Evolutionary conservation across 1,284 basidiomycete genomes (phyloP).

Genomic region (Puccinia polysora): DNA sequence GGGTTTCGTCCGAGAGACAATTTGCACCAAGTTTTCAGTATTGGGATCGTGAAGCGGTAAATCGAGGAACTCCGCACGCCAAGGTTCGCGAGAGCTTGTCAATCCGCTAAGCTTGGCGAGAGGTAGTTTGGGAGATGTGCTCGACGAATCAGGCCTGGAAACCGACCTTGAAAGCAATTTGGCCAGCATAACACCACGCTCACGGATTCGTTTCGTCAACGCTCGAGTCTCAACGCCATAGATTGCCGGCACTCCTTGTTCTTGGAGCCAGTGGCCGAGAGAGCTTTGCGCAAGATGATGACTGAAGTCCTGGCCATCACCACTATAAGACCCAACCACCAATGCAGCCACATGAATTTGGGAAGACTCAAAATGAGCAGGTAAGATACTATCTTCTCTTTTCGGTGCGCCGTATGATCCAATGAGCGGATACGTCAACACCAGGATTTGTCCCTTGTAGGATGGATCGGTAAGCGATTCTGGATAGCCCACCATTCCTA

Average conservation of each 20-base stretch:
- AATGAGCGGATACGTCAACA: conserved; percentile 92
- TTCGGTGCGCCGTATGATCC: conserved; percentile 97
- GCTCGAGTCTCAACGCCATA: conserved; percentile 96
- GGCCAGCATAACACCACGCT: conserved; percentile 87
- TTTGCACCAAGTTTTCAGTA: conserved; percentile 79
- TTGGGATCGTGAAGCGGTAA: conserved; percentile 87
- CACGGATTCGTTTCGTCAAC: conserved; percentile 91
- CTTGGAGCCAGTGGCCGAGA: conserved; percentile 87
- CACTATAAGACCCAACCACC: conserved; percentile 79
- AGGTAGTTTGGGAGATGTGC: not conserved
- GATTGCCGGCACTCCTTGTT: conserved; percentile 89
- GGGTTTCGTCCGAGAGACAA: conserved; percentile 70
- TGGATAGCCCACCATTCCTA: conserved; percentile 98
- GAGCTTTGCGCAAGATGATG: conserved; percentile 90
- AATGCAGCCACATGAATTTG: conserved; percentile 89
- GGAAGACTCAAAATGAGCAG: conserved; percentile 73
- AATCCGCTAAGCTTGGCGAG: conserved; percentile 19
- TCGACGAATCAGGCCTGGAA: conserved; percentile 1
- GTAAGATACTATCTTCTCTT: not conserved
- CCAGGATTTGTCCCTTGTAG: conserved; percentile 95
- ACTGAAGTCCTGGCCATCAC: conserved; percentile 68
- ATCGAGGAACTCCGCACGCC: conserved; percentile 76
- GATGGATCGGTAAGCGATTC: conserved; percentile 98
- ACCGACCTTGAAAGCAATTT: conserved; percentile 59
- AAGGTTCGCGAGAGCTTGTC: conserved; percentile 55